Conservation (phyloP, 2,329 filamentous ascomycete species). For the Decorospora gaudefroyi region DNA sequence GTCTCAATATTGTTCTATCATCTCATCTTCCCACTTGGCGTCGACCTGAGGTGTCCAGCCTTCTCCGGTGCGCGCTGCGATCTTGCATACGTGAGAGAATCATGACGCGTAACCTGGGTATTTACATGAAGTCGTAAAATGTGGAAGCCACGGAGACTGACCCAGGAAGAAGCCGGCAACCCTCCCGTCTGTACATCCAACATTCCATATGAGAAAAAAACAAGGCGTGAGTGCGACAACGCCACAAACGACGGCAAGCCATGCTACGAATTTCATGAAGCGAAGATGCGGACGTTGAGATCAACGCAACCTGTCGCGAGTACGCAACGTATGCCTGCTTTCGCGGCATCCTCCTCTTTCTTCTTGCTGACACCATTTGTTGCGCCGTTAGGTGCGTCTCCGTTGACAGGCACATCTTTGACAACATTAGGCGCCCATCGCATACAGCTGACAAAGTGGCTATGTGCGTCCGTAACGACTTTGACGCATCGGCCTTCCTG, state of each 20-base stretch:
- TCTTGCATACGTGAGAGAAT: conserved; percentile 10
- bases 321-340: conserved; percentile 75
- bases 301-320: conserved; percentile 88
- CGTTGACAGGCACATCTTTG: conserved; percentile 59
- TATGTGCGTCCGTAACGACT: conserved; percentile 74
- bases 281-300: conserved; percentile 77
- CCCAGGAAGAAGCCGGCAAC: conserved; percentile 1
- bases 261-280: conserved; percentile 49
- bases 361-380: conserved; percentile 57
- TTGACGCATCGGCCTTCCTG: conserved; percentile 93
- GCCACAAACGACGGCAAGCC: conserved; percentile 2
- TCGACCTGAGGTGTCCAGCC: conserved; percentile 8
- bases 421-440: conserved; percentile 81
- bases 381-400: conserved; percentile 50
- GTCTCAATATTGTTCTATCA: conserved; percentile 7
- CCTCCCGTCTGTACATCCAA: conserved; percentile 13
- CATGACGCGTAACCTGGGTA: conserved; percentile 23
- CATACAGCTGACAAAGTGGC: conserved; percentile 83
- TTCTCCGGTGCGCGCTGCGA: conserved; percentile 8
- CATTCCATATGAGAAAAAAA: conserved; percentile 11
- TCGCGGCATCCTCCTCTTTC: conserved; percentile 56
- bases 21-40: conserved; percentile 6
- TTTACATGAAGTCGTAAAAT: conserved; percentile 31
- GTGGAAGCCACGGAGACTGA: conserved; percentile 7
- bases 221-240: conserved; percentile 8